Evolutionary conservation across 164 flowering plant species (phyloP).

Genomic region (Tetrastigma voinierianum): DNA sequence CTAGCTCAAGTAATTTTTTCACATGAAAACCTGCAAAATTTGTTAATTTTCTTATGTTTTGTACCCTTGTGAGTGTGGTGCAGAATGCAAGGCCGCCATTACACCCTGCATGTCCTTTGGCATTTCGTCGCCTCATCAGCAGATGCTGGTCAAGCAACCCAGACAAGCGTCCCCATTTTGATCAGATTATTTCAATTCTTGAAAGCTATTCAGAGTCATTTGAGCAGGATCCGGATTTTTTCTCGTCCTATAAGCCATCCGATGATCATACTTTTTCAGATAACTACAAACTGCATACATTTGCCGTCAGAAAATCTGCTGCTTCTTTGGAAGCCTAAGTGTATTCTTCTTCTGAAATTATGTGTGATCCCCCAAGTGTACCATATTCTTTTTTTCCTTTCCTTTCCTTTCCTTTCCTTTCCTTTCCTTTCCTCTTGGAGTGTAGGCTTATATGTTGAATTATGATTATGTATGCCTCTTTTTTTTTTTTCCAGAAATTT

Average conservation of each 20-base stretch:
- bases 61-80: slow-evolving; percentile 13
- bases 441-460: slow-evolving; percentile 1
- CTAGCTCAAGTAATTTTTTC: not conserved
- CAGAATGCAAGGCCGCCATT: slow-evolving; percentile 96
- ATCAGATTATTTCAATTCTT: slow-evolving; percentile 66
- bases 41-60: slow-evolving; percentile 5
- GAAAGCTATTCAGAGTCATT: slow-evolving; percentile 55
- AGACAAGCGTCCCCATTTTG: slow-evolving; percentile 75
- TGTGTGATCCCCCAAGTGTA: slow-evolving; percentile 24
- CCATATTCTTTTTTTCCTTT: slow-evolving; percentile 15
- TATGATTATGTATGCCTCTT: not conserved
- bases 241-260: slow-evolving; percentile 46
- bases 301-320: slow-evolving; percentile 25
- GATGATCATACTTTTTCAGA: slow-evolving; percentile 20
- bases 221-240: slow-evolving; percentile 71
- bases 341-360: slow-evolving; percentile 6
- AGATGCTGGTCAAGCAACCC: slow-evolving; percentile 93
- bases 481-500: no score
- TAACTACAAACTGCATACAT: slow-evolving; percentile 60
- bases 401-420: no score
- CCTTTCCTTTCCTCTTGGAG: not conserved
- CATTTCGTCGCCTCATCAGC: slow-evolving; percentile 61
- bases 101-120: slow-evolving; percentile 60
- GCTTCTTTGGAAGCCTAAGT: slow-evolving; percentile 28
- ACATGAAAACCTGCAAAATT: not conserved